Base-by-base conservation (phyloP, 805 yeast genomes). In the Candida jianshihensis region DNA sequence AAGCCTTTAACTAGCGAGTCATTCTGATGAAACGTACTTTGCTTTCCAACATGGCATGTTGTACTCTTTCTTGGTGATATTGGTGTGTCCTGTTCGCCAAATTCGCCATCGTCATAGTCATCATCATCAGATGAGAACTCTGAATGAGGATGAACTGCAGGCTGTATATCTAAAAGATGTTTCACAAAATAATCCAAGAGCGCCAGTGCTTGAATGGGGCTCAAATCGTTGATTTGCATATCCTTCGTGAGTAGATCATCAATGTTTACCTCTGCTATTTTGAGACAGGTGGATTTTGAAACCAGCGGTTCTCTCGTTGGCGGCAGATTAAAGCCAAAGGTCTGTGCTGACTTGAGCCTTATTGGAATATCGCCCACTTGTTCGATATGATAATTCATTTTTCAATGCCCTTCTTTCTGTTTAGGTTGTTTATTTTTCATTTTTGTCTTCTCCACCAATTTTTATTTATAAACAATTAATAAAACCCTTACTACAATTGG, bases 1-100 rank as follows among this genome's bases (percentile, higher is more conserved):
- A 58, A 58, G 26, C 53, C 40, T 22, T 37, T 44, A 6, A 46
- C 41, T 18, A 56, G 30, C 30, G 47, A 36, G n/a, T 33, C 28
- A 35, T 42, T 43, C 38, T 51, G 54, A 8, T 7, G 21, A n/a
- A 19, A 33, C 29, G 19, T 21, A 20, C 24, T 30, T 24, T 6
- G 7, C 26, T n/a, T n/a, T n/a, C n/a, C n/a, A n/a, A n/a, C n/a
- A n/a, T n/a, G n/a, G n/a, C n/a, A n/a, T n/a, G n/a, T n/a, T n/a
- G n/a, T n/a, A 27, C 43, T n/a, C 13, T 26, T 26, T 9, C 17
- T 26, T 26, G 29, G 29, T n/a, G 29, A 26, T 11, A 26, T 6
- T 6, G 18, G 29, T 10, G 7, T 14, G 7, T 6, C 17, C 13
- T 9, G 17, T 5, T 26, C 29, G 15, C 6, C 6, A 15, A 5